Percentiles rank a stretch among this genome's conserved stretches.
Conservation (phyloP, 139 green algal species). For the Dunaliella primolecta region DNA sequence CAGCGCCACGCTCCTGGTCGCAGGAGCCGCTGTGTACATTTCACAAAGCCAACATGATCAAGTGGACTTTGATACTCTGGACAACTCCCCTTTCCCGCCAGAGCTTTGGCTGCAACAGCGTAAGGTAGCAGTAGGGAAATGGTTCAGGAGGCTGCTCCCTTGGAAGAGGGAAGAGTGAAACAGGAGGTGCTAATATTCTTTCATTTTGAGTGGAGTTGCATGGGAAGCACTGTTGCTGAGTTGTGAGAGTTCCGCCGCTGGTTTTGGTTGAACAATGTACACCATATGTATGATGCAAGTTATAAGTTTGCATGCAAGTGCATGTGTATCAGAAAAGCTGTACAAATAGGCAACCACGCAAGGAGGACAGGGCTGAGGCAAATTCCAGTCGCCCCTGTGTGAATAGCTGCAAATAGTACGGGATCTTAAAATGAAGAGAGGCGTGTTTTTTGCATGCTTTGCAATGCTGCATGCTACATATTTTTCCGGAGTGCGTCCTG, state of each 20-base stretch:
- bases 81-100: constrained; percentile 43
- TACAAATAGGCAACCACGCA: no score
- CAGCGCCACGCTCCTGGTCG: constrained; percentile 65
- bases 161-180: not conserved
- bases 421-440: no score
- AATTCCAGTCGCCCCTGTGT: no score
- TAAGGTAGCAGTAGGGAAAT: not conserved
- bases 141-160: not conserved
- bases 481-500: no score
- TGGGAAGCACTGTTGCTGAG: not conserved
- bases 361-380: no score
- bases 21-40: constrained; percentile 47
- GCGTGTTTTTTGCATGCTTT: no score
- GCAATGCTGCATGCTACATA: no score
- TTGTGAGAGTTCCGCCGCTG: not conserved
- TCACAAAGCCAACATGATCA: constrained; percentile 41
- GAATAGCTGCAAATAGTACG: no score
- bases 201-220: not conserved
- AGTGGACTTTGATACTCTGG: constrained; percentile 44
- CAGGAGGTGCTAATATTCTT: not conserved
- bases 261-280: not conserved
- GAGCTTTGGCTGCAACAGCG: not conserved
- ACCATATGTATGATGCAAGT: not conserved
- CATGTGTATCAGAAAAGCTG: not conserved
- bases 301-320: not conserved